These are phyloP conservation scores for Tagetes patula DNA, from an alignment of 129 eudicot genomes.

Conservation along the genomic window DNA sequence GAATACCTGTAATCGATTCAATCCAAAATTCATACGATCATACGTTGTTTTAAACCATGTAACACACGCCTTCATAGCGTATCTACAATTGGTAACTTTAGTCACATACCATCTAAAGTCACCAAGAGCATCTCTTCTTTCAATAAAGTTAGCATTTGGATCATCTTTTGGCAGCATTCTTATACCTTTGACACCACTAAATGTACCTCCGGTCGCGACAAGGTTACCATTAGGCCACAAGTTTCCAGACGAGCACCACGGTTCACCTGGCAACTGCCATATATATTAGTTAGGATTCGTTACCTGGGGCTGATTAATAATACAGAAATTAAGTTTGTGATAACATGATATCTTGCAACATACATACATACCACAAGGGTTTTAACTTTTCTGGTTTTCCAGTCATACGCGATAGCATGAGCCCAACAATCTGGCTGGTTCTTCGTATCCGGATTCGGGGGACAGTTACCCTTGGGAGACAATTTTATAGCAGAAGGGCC, in stretches of 20 bases:
- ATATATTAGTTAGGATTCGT: background rate
- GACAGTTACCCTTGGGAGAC: slow-evolving; percentile 43
- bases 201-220: slow-evolving; percentile 66
- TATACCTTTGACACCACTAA: slow-evolving; percentile 46
- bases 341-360: too few species aligned
- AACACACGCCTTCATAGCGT: background rate
- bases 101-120: slow-evolving; percentile 56
- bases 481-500: slow-evolving; percentile 51
- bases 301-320: background rate
- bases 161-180: slow-evolving; percentile 44
- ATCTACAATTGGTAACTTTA: background rate
- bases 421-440: slow-evolving; percentile 59
- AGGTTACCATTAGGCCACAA: slow-evolving; percentile 58
- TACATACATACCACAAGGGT: slow-evolving; percentile 43
- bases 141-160: slow-evolving; percentile 47
- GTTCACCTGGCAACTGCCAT: slow-evolving; percentile 52
- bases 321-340: too few species aligned
- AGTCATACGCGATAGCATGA: slow-evolving; percentile 68
- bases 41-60: background rate
- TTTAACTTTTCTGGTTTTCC: slow-evolving; percentile 38
- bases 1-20: slow-evolving; percentile 50
- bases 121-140: slow-evolving; percentile 40
- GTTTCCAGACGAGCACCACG: slow-evolving; percentile 93
- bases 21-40: background rate
- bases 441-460: slow-evolving; percentile 23